Conservation (phyloP, 129 eudicot genomes). For the Artemisia tridentata region DNA sequence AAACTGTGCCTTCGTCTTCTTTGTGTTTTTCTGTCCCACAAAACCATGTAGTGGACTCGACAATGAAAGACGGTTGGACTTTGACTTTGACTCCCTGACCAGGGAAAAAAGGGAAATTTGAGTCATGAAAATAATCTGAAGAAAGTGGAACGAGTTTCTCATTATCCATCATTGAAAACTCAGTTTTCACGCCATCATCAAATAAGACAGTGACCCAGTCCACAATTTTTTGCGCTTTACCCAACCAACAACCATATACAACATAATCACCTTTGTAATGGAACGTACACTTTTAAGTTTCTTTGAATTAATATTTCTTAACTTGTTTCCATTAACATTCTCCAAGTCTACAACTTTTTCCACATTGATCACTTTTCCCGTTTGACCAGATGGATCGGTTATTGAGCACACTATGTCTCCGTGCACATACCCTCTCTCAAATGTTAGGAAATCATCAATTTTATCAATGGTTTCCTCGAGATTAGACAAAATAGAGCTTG, state of each 20-base stretch:
- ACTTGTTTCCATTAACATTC: constrained; percentile 42
- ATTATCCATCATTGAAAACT: constrained; percentile 32
- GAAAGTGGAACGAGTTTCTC: constrained; percentile 47
- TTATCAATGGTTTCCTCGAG: constrained; percentile 64
- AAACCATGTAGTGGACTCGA: too few relatives aligned
- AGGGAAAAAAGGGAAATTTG: constrained; percentile 42
- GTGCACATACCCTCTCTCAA: constrained; percentile 53
- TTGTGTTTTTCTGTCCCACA: too few relatives aligned
- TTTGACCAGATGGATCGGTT: constrained; percentile 55
- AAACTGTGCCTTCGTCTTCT: too few relatives aligned
- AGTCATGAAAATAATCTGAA: constrained; percentile 56
- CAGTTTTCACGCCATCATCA: constrained; percentile 62
- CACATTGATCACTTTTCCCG: constrained; percentile 52
- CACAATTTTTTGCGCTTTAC: constrained; percentile 55
- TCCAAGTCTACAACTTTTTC: constrained; percentile 60
- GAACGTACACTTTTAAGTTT: constrained; percentile 46
- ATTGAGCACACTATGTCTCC: constrained; percentile 54
- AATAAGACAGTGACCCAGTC: constrained; percentile 49
- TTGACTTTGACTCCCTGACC: too few relatives aligned
- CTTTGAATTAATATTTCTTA: constrained; percentile 38
- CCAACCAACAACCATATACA: constrained; percentile 73
- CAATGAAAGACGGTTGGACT: too few relatives aligned
- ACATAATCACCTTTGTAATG: constrained; percentile 58
- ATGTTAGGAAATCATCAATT: constrained; percentile 72
- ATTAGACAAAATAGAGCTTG: constrained; percentile 51